Evolutionary conservation across 2,329 filamentous ascomycete species (phyloP), one percentile per base, ranked within the genome.

Genomic region (Phialophora chinensis): DNA sequence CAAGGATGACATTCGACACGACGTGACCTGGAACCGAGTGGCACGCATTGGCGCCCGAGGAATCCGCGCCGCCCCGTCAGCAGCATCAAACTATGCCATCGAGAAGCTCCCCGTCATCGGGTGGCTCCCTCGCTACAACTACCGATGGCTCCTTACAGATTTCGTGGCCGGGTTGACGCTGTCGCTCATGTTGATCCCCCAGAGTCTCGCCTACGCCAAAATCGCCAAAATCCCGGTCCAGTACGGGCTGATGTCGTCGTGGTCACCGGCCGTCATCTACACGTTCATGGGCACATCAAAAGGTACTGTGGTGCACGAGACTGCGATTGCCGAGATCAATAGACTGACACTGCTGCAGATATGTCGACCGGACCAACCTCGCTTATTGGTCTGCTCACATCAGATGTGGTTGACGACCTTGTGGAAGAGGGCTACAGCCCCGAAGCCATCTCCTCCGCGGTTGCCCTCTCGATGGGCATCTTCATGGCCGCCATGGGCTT

Each of bases 351-450:
- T 27, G 4, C 10, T 54, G 12, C 31, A 71, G 86, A 88, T 74
- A 75, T 90, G 3, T 88, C 86, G 0, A 85, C 84, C 0, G 87
- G 88, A 4, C 88, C 87, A 12, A 90, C 88, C 0, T 89, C 87
- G 0, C 84, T 89, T 29, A 84, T 90, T 65, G 87, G 87, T 7
- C 82, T 90, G 1, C 79, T 90, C 29, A 89, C 87, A 0, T 84
- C 86, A 17, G 84, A 89, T 66, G 86, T 88, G 54, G 81, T 90
- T 33, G 75, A 79, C 23, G 82, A 85, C 47, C 77, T 88, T 1
- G 77, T 77, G 4, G 75, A 80, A 23, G 77, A 82, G 47, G 82
- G 86, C 38, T 88, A 85, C 73, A 75, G 79, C 1, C 80, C 85
- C 0, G 81, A 84, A 23, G 81, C 85, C 38, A 86, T 90, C 38